Evolutionary conservation across 192 early-diverging fungal species (phyloP), one percentile per base, ranked within the genome.

Genomic region (Linnemannia elongata): DNA sequence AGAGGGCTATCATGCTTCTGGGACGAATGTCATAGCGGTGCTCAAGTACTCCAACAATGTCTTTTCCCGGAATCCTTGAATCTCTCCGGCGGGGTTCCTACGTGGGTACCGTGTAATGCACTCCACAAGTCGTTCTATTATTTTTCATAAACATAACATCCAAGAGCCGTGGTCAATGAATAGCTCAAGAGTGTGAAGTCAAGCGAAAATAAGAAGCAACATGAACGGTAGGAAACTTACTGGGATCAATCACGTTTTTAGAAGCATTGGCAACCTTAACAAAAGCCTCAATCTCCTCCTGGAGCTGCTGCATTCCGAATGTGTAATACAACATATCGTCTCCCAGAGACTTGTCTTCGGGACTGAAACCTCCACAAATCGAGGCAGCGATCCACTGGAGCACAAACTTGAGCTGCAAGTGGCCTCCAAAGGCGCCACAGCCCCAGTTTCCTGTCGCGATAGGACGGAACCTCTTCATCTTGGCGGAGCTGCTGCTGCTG

Each of bases 401-500:
- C 9, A 87, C 76, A 81, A 87, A 87, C 49, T 87, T 87, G 76
- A 87, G 85, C 54, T 87, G 85, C 27, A 81, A 63, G 54, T 87
- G 79, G 5, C 85, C 85, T 24, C 85, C 85, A 80, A 87, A 87
- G 52, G 85, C 85, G n/a, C 85, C 85, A 22, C 85, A 87, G n/a
- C 85, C 85, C 85, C 85, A 87, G 79, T 87, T 87, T 72, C 85
- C 85, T 15, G 79, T 87, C 6, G 85, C 85, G 24, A 87, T 87
- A 17, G 85, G 79, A 7, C 85, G 85, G 33, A 68, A 45, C 68
- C 44, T 15, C 33, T 27, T 33, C 6, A 5, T 18, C 1, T 36
- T 24, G 2, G 38, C 10, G 24, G 12, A n/a, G 13, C 18, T 35
- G 17, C 24, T 72, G 6, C 1, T 52, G 52, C 17, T 42, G 5